Evolutionary conservation across 305 asterid genomes (phyloP), one percentile per base, ranked within the genome.

Genomic region (Fraxinus ornus): DNA sequence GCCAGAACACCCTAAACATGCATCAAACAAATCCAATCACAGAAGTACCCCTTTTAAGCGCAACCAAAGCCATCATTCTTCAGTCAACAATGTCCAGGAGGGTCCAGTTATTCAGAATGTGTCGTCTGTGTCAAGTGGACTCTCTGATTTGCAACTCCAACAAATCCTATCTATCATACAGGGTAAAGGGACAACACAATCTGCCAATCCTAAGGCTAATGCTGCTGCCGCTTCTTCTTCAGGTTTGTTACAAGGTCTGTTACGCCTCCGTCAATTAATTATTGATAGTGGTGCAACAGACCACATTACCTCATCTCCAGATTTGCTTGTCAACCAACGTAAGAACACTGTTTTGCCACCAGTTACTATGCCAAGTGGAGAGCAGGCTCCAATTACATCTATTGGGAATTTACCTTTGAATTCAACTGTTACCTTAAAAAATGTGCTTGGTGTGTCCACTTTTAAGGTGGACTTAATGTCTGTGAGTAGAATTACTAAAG

Each of bases 301-400:
- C n/a, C 80, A 76, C 33, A 47, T 76, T 76, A 26, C 80, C 26
- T 76, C 80, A 41, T 76, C 68, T 47, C 68, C 19, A 26, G 12
- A 17, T 76, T 76, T 76, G 10, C 39, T 77, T 28, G 72, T 28
- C 1, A 77, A 77, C 28, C 57, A 8, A 0, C 15, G 21, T 22
- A 77, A 52, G 72, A 77, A 77, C 44, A 77, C 24, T 15, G 0
- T 52, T 55, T 77, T 52, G 47, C 72, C 47, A 77, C 73, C 13
- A 12, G 47, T 77, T 30, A 9, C 9, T 26, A 77, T 77, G 52
- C 49, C 28, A 77, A 77, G 19, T 71, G 44, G 76, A 71, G 10
- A 71, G 3, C 4, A 71, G 17, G 39, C 41, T 8, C 7, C 17
- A 1, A 71, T 71, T 71, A 30, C 5, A 5, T 28, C 7, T 0